Evolutionary conservation across 805 yeast genomes (phyloP).

Genomic region (Metschnikowia santaceciliae): DNA sequence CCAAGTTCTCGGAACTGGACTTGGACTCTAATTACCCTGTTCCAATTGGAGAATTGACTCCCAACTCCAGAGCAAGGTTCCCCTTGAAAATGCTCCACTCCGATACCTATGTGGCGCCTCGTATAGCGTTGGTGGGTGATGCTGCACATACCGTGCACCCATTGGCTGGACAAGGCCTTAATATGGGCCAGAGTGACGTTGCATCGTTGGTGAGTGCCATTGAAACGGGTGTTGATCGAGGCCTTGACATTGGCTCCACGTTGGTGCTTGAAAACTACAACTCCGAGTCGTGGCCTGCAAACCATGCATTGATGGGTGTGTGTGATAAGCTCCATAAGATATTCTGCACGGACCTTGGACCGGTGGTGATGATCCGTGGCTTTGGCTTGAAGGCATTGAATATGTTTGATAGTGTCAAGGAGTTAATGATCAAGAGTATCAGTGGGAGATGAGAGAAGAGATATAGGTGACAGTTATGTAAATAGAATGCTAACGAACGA

Average conservation of each 20-base stretch:
- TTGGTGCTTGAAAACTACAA: constrained; percentile 84
- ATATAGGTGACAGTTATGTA: neutral
- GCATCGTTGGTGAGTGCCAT: constrained; percentile 63
- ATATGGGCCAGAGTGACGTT: constrained; percentile 96
- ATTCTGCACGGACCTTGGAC: constrained; percentile 67
- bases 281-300: constrained; percentile 73
- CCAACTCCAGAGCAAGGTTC: constrained; percentile 74
- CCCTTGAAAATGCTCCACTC: constrained; percentile 89
- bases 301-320: constrained; percentile 77
- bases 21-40: constrained; percentile 66
- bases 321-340: constrained; percentile 91
- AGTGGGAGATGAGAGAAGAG: constrained; percentile 22
- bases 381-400: constrained; percentile 72
- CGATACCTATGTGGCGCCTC: constrained; percentile 76
- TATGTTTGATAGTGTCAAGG: constrained; percentile 60
- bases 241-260: constrained; percentile 81
- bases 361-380: constrained; percentile 71
- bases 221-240: constrained; percentile 68
- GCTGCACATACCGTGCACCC: constrained; percentile 99
- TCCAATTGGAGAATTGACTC: constrained; percentile 54
- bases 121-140: constrained; percentile 94
- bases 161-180: constrained; percentile 94
- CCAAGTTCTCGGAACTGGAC: constrained; percentile 36
- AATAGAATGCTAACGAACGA: neutral
- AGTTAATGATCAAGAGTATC: constrained; percentile 53